Conservation (phyloP, 139 green algal genomes). For the Auxenochlorella protothecoides region DNA sequence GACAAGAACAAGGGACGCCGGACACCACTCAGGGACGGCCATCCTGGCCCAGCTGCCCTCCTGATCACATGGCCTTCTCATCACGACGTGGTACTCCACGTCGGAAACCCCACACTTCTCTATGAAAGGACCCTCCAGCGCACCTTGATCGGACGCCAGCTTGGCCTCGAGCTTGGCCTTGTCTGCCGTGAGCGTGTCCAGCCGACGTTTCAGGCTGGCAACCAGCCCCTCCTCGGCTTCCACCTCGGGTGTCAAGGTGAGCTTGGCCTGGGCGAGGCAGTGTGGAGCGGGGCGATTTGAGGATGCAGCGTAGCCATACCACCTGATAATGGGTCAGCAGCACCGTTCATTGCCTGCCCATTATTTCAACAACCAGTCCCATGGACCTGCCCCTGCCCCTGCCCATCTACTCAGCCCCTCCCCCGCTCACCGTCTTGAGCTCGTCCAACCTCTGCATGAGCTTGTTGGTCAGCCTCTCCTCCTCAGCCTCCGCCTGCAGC, state of each 20-base stretch:
- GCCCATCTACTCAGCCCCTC: no score
- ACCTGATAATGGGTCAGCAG: background rate
- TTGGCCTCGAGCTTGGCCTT: conserved; percentile 1
- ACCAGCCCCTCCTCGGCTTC: conserved; percentile 73
- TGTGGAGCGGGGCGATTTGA: background rate
- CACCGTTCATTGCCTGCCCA: no score
- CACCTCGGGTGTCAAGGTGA: conserved; percentile 53
- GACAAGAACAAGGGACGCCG: no score
- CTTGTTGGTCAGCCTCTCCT: conserved; percentile 67
- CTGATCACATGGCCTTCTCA: background rate
- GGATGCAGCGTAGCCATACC: background rate
- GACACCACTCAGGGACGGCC: no score
- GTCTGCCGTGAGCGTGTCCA: conserved; percentile 42
- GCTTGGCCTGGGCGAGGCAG: conserved; percentile 37
- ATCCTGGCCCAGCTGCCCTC: conserved; percentile 36
- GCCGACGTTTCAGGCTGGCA: conserved; percentile 65
- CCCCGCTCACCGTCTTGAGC: conserved; percentile 35
- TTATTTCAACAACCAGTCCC: no score
- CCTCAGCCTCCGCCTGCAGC: background rate
- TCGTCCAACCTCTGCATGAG: conserved; percentile 68
- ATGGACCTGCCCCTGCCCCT: no score
- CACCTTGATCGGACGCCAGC: conserved; percentile 2
- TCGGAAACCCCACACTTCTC: background rate
- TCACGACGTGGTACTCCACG: no score
- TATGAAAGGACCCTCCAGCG: background rate